A percentile compares a stretch with the other conserved stretches of the same genome.
Conservation (phyloP, 2,329 filamentous ascomycete genomes). For the Alternaria sp. region DNA sequence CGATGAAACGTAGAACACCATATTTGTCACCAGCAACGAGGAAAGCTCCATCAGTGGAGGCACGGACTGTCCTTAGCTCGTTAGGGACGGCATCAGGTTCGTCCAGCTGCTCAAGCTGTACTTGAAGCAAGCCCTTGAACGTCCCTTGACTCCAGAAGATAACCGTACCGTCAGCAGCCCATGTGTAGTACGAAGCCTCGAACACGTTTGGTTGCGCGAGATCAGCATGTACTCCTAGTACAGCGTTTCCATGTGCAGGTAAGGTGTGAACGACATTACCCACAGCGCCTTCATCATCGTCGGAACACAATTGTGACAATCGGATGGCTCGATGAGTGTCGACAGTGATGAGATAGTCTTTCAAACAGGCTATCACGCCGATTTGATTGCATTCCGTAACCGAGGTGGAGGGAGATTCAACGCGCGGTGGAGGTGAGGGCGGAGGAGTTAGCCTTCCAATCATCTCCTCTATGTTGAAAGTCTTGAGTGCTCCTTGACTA, state of each 20-base stretch:
- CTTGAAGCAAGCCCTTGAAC: slow-evolving; percentile 69
- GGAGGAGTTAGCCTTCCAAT: slow-evolving; percentile 42
- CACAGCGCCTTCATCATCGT: slow-evolving; percentile 40
- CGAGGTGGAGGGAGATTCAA: slow-evolving; percentile 43
- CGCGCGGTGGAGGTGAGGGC: slow-evolving; percentile 47
- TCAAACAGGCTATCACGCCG: slow-evolving; percentile 50
- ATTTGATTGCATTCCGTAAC: slow-evolving; percentile 43
- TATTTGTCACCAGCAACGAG: slow-evolving; percentile 87
- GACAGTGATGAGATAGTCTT: slow-evolving; percentile 61
- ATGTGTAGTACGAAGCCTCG: slow-evolving; percentile 83
- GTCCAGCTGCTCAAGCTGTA: slow-evolving; percentile 72
- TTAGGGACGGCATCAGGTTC: slow-evolving; percentile 61
- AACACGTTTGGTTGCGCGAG: slow-evolving; percentile 68
- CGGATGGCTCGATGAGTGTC: slow-evolving; percentile 80
- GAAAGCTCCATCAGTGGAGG: slow-evolving; percentile 68
- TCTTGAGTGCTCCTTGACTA: slow-evolving; percentile 65
- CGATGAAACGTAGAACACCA: slow-evolving; percentile 78
- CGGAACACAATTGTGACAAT: slow-evolving; percentile 59
- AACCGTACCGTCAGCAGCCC: slow-evolving; percentile 82
- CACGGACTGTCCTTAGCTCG: slow-evolving; percentile 66
- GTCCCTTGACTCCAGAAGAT: slow-evolving; percentile 85
- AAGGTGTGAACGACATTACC: slow-evolving; percentile 54
- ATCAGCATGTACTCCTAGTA: slow-evolving; percentile 73
- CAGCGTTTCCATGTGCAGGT: slow-evolving; percentile 66
- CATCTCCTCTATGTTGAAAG: slow-evolving; percentile 53